phyloP scores from a whole-genome alignment of 192 early-diverging fungal species.

The Coemansia sp. region DNA sequence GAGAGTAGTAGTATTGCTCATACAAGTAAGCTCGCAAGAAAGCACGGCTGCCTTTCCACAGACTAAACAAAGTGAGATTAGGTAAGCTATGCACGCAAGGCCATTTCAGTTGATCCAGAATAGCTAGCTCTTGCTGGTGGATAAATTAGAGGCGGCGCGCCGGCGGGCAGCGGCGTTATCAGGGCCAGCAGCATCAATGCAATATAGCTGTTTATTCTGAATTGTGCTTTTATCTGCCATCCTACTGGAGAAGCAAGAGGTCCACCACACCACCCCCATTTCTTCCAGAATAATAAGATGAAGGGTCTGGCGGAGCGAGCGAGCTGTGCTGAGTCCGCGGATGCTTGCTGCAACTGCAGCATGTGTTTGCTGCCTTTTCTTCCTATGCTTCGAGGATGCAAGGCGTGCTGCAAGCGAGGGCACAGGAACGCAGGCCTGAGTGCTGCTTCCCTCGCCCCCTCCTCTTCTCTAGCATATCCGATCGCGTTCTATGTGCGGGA shows the following conservation, averaged over 20 bases:
- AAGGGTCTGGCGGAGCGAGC: background rate
- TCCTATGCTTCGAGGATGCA: background rate
- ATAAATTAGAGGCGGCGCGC: background rate
- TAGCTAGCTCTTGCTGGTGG: background rate
- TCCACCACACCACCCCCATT: no score
- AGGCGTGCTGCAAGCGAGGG: constrained; percentile 1
- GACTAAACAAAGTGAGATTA: background rate
- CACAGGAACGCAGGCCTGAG: background rate
- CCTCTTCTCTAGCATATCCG: background rate
- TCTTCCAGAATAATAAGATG: background rate
- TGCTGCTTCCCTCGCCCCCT: background rate
- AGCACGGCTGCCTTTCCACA: background rate
- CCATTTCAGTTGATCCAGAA: background rate
- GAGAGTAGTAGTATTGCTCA: background rate
- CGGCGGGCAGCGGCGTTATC: background rate
- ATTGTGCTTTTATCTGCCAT: no score
- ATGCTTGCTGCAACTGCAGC: background rate
- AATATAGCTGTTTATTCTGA: background rate
- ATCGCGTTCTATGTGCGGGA: background rate
- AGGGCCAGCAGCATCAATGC: background rate
- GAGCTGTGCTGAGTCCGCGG: background rate
- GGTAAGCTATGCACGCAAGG: background rate
- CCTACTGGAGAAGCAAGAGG: no score
- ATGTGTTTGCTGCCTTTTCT: background rate
- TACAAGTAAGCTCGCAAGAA: background rate